Base-by-base conservation (phyloP, 2,329 filamentous ascomycete species). In the Drechslera avenae region DNA sequence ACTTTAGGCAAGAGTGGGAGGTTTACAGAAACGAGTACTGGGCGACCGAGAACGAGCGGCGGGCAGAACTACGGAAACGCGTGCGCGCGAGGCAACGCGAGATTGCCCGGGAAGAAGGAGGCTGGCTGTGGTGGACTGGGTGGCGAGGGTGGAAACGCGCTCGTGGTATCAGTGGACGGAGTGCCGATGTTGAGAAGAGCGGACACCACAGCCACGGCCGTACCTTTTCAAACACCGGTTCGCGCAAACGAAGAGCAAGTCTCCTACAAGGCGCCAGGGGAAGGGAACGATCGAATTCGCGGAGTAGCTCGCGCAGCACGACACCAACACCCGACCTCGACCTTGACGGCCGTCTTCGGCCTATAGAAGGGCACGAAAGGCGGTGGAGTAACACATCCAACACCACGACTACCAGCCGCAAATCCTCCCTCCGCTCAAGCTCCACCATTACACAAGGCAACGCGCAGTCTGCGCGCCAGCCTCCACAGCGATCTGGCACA, bases 1-100 rank as follows among this genome's bases (percentile, higher is more conserved):
- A 90, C 39, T 99, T 99, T 68, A 84, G 94, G 16, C 92, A 97
- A 72, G 96, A 96, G 59, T 99, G 94, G 94, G 94, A 99, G 68
- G 81, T 93, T 13, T 99, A 95, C 74, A 84, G 94, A 45, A 86
- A 88, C 28, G 92, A 97, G 54, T 99, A 97, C 75, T 99, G 94
- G 94, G 93, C 97, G 64, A 87, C 87, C 54, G 94, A 99, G 73
- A 99, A 99, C 68, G 91, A 96, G 72, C 86, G 93, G 2, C 86
- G 94, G 10, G 83, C 87, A 2, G 77, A 89, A 50, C 78, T 97
- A 18, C 83, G 90, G 17, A 76, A 81, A 35, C 89, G 89, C 67
- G 78, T 96, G 41, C 83, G 86, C 56, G 82, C 85, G 43, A 82
- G 84, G 26, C 86, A 92, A 62, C 81, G 82, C 14, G 85, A 87